These are phyloP conservation scores for Xylariaceae sp. DNA, from an alignment of 2,329 filamentous ascomycete species.

Conservation along the genomic window DNA sequence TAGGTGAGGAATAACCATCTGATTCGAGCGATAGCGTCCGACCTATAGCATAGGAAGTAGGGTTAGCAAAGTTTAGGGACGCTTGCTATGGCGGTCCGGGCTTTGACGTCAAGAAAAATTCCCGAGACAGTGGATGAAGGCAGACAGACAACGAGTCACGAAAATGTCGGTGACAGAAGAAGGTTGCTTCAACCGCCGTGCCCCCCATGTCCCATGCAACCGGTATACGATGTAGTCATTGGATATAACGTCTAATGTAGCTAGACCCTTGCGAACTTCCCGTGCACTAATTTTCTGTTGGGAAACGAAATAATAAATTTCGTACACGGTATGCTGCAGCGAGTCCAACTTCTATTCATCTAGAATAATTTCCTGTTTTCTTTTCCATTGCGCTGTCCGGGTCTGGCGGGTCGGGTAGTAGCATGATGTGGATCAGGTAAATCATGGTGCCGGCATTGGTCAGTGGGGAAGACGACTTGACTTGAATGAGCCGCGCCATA, in stretches of 20 bases:
- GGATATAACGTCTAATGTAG: neutral
- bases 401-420: conserved; percentile 25
- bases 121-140: conserved; percentile 2
- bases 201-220: neutral
- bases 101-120: neutral
- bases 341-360: neutral
- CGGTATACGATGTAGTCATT: no score
- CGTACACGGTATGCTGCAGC: conserved; percentile 24
- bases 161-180: conserved; percentile 7
- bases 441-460: conserved; percentile 23
- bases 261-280: conserved; percentile 20
- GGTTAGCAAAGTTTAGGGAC: conserved; percentile 6
- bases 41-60: neutral
- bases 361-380: conserved; percentile 3
- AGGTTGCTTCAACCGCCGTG: neutral
- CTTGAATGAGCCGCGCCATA: conserved; percentile 16
- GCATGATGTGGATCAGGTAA: conserved; percentile 22
- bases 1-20: neutral
- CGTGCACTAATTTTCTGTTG: conserved; percentile 19
- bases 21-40: conserved; percentile 1
- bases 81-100: neutral
- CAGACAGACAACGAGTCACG: conserved; percentile 9
- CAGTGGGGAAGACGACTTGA: conserved; percentile 12
- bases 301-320: conserved; percentile 1
- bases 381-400: conserved; percentile 11